Percentiles rank a stretch among this genome's conserved stretches.
Evolutionary conservation across 768 basidiomycete genomes (phyloP).

Genomic region (Pleurotus pulmonarius): DNA sequence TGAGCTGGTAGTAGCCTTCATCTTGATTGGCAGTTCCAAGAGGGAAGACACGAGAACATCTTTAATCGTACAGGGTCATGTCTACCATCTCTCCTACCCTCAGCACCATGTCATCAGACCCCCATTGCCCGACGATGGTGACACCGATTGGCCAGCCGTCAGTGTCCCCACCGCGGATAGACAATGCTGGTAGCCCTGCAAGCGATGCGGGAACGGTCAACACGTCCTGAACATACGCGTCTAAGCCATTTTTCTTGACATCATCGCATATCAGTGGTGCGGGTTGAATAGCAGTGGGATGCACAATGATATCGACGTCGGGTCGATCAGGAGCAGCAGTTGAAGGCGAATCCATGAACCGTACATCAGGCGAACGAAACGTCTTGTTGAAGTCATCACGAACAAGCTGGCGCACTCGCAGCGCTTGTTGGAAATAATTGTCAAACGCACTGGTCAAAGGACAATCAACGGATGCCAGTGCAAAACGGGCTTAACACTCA

Average conservation of each 20-base stretch:
- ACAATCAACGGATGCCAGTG: neutral
- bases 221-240: constrained; percentile 85
- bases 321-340: neutral
- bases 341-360: neutral
- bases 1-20: no score
- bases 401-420: constrained; percentile 70
- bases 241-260: constrained; percentile 27
- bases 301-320: constrained; percentile 77
- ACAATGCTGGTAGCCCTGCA: constrained; percentile 82
- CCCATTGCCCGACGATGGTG: constrained; percentile 88
- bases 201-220: constrained; percentile 90
- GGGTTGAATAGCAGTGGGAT: constrained; percentile 83
- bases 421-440: constrained; percentile 94
- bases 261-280: constrained; percentile 47
- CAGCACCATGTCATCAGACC: constrained; percentile 60
- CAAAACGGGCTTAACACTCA: constrained; percentile 32
- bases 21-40: no score
- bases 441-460: constrained; percentile 74
- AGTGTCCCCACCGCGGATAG: constrained; percentile 46
- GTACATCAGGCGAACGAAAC: constrained; percentile 56
- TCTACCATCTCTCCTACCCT: constrained; percentile 49
- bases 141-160: constrained; percentile 83
- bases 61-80: neutral
- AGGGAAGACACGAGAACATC: no score
- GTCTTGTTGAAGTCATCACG: constrained; percentile 69